phyloP scores from a whole-genome alignment of 2,329 filamentous ascomycete genomes.

The Myriosclerotinia duriaeana region DNA sequence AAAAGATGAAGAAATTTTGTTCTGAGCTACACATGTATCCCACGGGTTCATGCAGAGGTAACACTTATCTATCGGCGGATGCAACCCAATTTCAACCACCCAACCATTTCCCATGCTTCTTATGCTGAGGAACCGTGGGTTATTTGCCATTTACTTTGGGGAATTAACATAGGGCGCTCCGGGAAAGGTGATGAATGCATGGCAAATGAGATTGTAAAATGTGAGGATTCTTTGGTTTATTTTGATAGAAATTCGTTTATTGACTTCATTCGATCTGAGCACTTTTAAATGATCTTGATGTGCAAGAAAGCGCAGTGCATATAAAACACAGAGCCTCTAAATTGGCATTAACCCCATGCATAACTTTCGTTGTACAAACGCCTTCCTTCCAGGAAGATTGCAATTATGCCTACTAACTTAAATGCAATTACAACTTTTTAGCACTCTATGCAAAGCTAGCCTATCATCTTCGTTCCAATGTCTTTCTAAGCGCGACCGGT shows the following conservation, averaged over 20 bases:
- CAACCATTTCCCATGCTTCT: conserved; percentile 15
- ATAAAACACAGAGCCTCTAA: conserved; percentile 36
- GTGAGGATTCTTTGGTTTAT: background rate
- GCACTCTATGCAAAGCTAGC: conserved; percentile 38
- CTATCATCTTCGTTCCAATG: conserved; percentile 17
- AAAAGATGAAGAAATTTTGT: conserved; percentile 20
- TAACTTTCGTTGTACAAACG: conserved; percentile 36
- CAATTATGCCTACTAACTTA: conserved; percentile 31
- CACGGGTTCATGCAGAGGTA: conserved; percentile 18
- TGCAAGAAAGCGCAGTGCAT: conserved; percentile 30
- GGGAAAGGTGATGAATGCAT: conserved; percentile 1
- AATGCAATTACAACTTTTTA: conserved; percentile 33
- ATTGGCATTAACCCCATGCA: conserved; percentile 33
- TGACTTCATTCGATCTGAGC: conserved; percentile 14
- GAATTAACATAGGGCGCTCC: background rate
- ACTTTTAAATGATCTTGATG: conserved; percentile 27
- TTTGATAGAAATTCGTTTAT: conserved; percentile 1
- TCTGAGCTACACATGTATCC: conserved; percentile 23
- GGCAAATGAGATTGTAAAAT: conserved; percentile 10
- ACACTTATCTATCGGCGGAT: conserved; percentile 24
- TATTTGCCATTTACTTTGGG: conserved; percentile 10
- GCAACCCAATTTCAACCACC: conserved; percentile 21
- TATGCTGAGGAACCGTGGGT: conserved; percentile 5
- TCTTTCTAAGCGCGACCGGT: conserved; percentile 34
- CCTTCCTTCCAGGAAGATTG: conserved; percentile 30